Evolutionary conservation across 2,329 filamentous ascomycete genomes (phyloP).

Genomic region (Xylariaceae sp.): DNA sequence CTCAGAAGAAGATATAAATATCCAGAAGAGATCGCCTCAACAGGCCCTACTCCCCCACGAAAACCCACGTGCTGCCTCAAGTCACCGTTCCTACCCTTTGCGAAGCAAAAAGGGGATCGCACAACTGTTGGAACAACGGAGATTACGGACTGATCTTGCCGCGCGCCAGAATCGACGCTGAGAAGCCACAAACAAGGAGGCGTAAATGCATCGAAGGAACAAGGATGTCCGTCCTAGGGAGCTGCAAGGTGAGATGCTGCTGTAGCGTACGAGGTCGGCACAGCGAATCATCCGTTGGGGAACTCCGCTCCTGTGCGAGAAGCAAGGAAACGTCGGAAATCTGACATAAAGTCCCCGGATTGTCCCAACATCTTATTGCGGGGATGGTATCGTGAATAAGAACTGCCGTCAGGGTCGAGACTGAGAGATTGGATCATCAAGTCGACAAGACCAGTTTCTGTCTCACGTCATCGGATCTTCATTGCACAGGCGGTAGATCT

Average conservation of each 20-base stretch:
- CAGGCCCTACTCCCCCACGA: no score
- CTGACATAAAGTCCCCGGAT: not conserved
- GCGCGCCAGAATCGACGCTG: no score
- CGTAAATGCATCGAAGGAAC: not conserved
- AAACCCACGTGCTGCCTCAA: no score
- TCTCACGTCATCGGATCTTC: not conserved
- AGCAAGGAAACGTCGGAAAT: not conserved
- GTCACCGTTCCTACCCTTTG: no score
- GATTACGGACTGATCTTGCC: no score
- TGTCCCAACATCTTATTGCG: not conserved
- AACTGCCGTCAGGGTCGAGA: not conserved
- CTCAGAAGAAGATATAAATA: no score
- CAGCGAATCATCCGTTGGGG: not conserved
- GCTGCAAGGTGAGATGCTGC: not conserved
- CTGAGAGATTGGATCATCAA: not conserved
- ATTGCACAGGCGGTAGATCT: not conserved
- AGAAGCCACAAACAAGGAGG: no score
- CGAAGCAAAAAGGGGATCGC: no score
- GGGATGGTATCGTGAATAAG: conserved; percentile 1
- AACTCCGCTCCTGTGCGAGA: not conserved
- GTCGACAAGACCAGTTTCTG: not conserved
- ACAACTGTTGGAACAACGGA: no score
- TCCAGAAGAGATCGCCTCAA: no score
- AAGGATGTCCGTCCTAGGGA: not conserved
- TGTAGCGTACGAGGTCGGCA: no score